phyloP scores from a whole-genome alignment of 2,329 filamentous ascomycete species.

The Pseudogymnoascus sp. region DNA sequence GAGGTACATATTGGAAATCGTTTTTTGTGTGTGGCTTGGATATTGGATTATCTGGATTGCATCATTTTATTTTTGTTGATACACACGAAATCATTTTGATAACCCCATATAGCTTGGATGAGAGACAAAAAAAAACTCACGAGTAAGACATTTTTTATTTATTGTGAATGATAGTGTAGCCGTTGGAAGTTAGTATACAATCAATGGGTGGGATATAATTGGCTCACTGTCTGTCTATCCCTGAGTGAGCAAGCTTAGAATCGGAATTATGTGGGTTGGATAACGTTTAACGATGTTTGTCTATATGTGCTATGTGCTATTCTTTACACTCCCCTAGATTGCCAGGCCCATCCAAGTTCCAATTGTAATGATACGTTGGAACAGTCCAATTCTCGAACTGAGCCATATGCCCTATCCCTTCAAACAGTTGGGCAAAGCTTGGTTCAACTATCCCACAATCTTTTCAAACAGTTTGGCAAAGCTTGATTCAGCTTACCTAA shows the following conservation, averaged over 20 bases:
- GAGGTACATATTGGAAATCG: slow-evolving; percentile 2
- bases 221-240: neutral
- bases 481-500: neutral
- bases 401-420: neutral
- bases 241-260: neutral
- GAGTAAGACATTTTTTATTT: neutral
- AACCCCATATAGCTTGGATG: neutral
- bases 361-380: neutral
- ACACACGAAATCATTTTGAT: slow-evolving; percentile 7
- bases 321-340: neutral
- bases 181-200: slow-evolving; percentile 11
- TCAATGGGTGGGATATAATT: slow-evolving; percentile 16
- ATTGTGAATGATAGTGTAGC: slow-evolving; percentile 13
- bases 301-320: neutral
- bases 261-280: neutral
- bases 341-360: neutral
- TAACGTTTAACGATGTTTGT: neutral
- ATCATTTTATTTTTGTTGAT: neutral
- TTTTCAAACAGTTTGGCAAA: neutral
- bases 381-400: neutral
- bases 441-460: neutral
- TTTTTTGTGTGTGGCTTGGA: neutral
- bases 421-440: neutral
- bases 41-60: neutral
- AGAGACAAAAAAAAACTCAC: neutral